These are phyloP conservation scores for Rhodocollybia butyracea DNA, from an alignment of 768 basidiomycete species.

Conservation along the genomic window DNA sequence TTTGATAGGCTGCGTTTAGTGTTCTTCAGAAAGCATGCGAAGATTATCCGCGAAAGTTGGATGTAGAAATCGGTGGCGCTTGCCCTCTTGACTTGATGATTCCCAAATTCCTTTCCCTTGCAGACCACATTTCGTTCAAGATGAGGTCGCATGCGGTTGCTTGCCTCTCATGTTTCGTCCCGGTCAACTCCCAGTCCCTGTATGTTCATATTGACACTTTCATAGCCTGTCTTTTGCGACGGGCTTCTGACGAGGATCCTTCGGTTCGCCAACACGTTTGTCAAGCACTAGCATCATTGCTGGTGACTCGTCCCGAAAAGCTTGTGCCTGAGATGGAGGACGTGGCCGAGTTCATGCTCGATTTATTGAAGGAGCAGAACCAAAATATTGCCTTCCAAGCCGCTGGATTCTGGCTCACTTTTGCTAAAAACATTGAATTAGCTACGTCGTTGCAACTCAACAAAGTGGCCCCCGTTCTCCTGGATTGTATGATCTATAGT, in stretches of 20 bases:
- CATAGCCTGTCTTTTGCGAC: slow-evolving; percentile 90
- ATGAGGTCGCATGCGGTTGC: slow-evolving; percentile 92
- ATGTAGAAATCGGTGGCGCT: slow-evolving; percentile 90
- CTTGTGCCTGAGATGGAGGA: slow-evolving; percentile 93
- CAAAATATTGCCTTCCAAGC: slow-evolving; percentile 96
- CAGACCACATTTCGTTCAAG: slow-evolving; percentile 81
- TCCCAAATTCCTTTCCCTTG: slow-evolving; percentile 87
- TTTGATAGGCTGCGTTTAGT: slow-evolving; percentile 78
- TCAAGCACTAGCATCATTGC: slow-evolving; percentile 91
- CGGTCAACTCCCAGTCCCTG: slow-evolving; percentile 82
- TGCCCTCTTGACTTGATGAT: slow-evolving; percentile 95
- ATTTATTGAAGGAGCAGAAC: slow-evolving; percentile 96
- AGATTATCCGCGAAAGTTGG: slow-evolving; percentile 93
- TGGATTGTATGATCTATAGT: slow-evolving; percentile 96
- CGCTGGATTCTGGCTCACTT: slow-evolving; percentile 99
- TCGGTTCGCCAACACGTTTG: slow-evolving; percentile 94
- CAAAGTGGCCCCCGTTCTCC: slow-evolving; percentile 92
- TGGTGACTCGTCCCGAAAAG: slow-evolving; percentile 92
- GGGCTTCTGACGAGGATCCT: slow-evolving; percentile 92
- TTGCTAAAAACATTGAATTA: slow-evolving; percentile 92
- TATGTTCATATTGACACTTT: slow-evolving; percentile 90
- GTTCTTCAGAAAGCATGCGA: slow-evolving; percentile 94
- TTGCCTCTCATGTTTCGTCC: slow-evolving; percentile 92
- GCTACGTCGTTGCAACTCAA: slow-evolving; percentile 80
- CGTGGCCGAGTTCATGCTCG: slow-evolving; percentile 98